A percentile compares a stretch with the other conserved stretches of the same genome.
These are phyloP conservation scores for Plasmodium blacklocki DNA, from an alignment of 169 alveolate species.

Conservation along the genomic window DNA sequence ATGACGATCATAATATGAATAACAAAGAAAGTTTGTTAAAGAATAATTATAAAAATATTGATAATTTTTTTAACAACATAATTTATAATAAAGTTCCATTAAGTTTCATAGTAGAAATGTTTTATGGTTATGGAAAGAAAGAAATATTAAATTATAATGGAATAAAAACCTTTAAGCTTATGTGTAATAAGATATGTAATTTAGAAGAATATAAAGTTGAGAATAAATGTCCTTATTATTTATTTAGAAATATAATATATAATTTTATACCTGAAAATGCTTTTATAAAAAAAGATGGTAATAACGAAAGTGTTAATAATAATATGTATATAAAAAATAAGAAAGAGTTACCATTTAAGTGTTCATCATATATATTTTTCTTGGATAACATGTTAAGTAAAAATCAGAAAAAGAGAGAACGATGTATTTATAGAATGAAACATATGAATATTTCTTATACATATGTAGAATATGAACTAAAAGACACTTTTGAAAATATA, in stretches of 20 bases:
- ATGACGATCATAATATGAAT: neutral
- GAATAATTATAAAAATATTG: neutral
- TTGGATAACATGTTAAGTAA: neutral
- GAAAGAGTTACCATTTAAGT: neutral
- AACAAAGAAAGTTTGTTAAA: neutral
- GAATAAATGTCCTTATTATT: neutral
- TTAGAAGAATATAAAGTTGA: too few relatives aligned
- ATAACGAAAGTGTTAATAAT: neutral
- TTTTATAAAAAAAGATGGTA: neutral
- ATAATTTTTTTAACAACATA: neutral
- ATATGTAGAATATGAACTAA: neutral
- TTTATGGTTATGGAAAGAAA: too few relatives aligned
- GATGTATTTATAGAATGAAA: neutral
- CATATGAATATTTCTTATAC: neutral
- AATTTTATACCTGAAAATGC: conserved; percentile 8
- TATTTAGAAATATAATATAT: neutral
- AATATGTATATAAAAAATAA: too few relatives aligned
- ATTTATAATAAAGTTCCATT: too few relatives aligned
- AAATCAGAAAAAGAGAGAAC: neutral
- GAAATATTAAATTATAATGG: too few relatives aligned
- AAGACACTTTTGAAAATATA: neutral
- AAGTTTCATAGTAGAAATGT: too few relatives aligned
- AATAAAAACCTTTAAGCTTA: too few relatives aligned
- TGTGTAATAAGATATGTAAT: too few relatives aligned
- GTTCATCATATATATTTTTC: neutral